Evolutionary conservation across 2,329 filamentous ascomycete genomes (phyloP).

Genomic region (Hypomyces perniciosus): DNA sequence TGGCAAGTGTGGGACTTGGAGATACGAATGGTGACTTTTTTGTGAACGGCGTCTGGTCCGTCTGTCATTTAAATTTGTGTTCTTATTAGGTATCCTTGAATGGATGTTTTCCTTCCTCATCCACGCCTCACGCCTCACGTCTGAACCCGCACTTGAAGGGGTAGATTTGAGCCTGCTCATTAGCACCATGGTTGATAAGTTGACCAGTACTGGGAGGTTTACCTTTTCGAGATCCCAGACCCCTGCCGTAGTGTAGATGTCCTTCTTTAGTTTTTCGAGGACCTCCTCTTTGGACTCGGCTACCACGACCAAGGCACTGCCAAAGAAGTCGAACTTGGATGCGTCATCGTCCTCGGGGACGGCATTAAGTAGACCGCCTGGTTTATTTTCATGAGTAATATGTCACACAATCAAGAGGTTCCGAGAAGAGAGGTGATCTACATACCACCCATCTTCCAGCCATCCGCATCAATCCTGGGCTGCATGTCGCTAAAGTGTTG

Average conservation of each 20-base stretch:
- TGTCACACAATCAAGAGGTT: too few relatives aligned
- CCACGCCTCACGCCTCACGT: background rate
- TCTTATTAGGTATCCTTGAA: too few relatives aligned
- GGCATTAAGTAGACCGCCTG: slow-evolving; percentile 63
- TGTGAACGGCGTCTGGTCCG: background rate
- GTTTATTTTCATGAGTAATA: background rate
- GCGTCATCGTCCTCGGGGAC: slow-evolving; percentile 56
- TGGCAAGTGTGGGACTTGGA: slow-evolving; percentile 2
- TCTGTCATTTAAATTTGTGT: background rate
- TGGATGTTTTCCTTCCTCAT: too few relatives aligned
- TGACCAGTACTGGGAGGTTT: slow-evolving; percentile 13
- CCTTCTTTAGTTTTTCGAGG: slow-evolving; percentile 57
- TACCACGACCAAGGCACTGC: slow-evolving; percentile 62
- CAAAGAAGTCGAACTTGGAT: slow-evolving; percentile 61
- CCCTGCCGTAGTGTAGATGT: slow-evolving; percentile 64
- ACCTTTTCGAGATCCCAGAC: slow-evolving; percentile 78
- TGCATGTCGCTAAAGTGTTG: slow-evolving; percentile 53
- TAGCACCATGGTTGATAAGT: background rate
- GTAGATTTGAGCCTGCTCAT: slow-evolving; percentile 42
- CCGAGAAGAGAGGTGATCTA: slow-evolving; percentile 4
- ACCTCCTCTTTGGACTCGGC: slow-evolving; percentile 67
- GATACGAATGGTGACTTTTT: slow-evolving; percentile 1
- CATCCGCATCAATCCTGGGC: slow-evolving; percentile 46
- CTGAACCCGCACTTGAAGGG: slow-evolving; percentile 42
- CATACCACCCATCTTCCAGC: slow-evolving; percentile 60